These are phyloP conservation scores for Fusarium nelsonii DNA, from an alignment of 2,329 filamentous ascomycete species.

Conservation along the genomic window DNA sequence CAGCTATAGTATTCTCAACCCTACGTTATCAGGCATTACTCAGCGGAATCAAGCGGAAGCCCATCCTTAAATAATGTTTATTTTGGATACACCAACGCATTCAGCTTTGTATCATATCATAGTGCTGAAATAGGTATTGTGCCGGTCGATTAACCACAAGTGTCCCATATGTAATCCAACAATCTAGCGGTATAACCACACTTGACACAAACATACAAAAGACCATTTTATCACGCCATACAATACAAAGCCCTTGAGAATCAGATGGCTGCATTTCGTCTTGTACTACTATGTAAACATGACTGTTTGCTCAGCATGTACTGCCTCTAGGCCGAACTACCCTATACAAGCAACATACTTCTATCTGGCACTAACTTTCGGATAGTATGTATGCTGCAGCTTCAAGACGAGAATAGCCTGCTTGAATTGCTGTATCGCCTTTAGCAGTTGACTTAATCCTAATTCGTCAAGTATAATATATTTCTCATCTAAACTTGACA, in stretches of 20 bases:
- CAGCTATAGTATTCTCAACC: constrained; percentile 72
- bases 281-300: constrained; percentile 59
- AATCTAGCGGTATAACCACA: no score
- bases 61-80: constrained; percentile 57
- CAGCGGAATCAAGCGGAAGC: constrained; percentile 66
- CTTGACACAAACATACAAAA: no score
- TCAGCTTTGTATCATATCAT: no score
- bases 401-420: background rate
- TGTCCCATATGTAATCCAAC: no score
- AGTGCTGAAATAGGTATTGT: no score
- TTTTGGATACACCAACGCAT: background rate
- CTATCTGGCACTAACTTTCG: no score
- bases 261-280: constrained; percentile 40
- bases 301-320: background rate
- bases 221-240: no score
- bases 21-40: constrained; percentile 67
- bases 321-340: background rate
- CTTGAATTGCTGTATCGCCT: background rate
- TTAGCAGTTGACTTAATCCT: background rate
- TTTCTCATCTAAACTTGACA: background rate
- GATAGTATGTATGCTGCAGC: background rate
- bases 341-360: background rate
- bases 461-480: no score
- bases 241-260: background rate
- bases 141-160: no score